A percentile compares a stretch with the other conserved stretches of the same genome.
phyloP scores from a whole-genome alignment of 2,329 filamentous ascomycete species.

The Fusarium verrucosum region DNA sequence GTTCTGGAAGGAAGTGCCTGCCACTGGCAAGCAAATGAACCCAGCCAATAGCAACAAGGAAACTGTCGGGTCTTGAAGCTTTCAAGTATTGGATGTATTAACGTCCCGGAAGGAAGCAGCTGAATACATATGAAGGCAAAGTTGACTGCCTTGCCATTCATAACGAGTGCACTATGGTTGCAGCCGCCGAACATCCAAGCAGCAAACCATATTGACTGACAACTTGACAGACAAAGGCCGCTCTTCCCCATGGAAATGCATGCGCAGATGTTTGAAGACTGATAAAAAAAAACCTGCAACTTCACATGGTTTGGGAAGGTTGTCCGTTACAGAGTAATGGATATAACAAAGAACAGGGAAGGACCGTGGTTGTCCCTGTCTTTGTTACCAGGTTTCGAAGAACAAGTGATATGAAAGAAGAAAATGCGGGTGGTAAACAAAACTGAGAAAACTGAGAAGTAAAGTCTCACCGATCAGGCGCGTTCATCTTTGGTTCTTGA shows the following conservation, averaged over 20 bases:
- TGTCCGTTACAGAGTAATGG: neutral
- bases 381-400: neutral
- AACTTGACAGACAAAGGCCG: neutral
- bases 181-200: neutral
- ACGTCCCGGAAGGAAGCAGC: no score
- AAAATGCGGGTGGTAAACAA: neutral
- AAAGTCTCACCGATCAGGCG: conserved; percentile 62
- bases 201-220: neutral
- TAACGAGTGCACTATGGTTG: neutral
- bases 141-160: neutral
- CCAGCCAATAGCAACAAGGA: neutral
- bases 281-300: neutral
- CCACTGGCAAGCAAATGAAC: conserved; percentile 17
- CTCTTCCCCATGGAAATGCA: neutral
- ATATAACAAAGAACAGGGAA: neutral
- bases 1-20: neutral
- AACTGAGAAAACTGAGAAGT: neutral
- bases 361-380: neutral
- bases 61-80: neutral
- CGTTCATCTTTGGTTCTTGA: conserved; percentile 58
- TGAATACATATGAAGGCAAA: neutral
- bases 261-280: neutral
- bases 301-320: neutral
- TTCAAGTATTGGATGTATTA: neutral
- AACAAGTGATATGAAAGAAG: neutral